Evolutionary conservation across 495 filamentous ascomycete species (phyloP), one percentile per base, ranked within the genome.

Genomic region (Choiromyces venosus): DNA sequence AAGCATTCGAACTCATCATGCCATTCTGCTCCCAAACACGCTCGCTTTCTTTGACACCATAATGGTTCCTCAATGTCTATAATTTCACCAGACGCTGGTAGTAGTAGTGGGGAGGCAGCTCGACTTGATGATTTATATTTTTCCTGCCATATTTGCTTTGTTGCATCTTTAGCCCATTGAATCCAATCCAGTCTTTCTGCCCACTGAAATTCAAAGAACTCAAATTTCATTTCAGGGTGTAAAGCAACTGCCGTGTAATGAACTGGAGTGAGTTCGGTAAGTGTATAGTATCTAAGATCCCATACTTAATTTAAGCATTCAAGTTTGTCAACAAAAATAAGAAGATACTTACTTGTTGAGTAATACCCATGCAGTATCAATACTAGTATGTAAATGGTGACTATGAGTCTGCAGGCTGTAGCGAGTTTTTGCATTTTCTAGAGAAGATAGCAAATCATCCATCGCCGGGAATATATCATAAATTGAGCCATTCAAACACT

Each of bases 201-300:
- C 40, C 42, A 70, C 16, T 70, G 39, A 7, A 52, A 29, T 36
- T 65, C 21, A 39, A 70, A 70, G 16, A 36, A 70, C 14, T 46
- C 25, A 61, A 70, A 36, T 29, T 70, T 70, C 42, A 65, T 70
- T 4, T 25, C 42, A 0, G 68, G 68, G 14, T 70, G 40, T 3
- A 70, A 18, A 5, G 40, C 18, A 4, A 44, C 3, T 4, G 40
- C 2, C 7, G 36, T 14, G n/a, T 66, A 66, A 7, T 66, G 18
- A 8, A 66, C 19, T 7, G 40, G 64, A 29, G n/a, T 21, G 6
- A 66, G 36, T 66, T 35, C 29, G 3, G 40, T 44, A 0, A 44
- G 18, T 19, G 40, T 44, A 21, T 44, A 19, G 40, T 44, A 44
- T 21, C 18, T 44, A n/a, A n/a, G n/a, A n/a, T n/a, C n/a, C n/a